These are phyloP conservation scores for Hevea brasiliensis DNA, from an alignment of 345 rosid genomes.

Conservation along the genomic window DNA sequence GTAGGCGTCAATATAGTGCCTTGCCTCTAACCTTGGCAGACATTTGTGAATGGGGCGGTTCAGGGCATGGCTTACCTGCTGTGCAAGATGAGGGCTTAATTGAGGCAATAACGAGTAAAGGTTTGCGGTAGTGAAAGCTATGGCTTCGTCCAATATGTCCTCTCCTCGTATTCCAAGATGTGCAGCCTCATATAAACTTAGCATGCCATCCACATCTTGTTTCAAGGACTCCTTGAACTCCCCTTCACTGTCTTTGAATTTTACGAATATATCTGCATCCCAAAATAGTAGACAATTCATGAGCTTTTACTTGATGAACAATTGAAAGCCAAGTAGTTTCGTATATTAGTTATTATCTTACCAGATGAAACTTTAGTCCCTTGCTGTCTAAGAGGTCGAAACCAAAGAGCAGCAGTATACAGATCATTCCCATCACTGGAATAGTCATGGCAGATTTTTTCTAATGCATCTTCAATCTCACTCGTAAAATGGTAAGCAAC, in stretches of 20 bases:
- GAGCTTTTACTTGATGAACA: no score
- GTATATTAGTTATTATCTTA: neutral
- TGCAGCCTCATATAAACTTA: no score
- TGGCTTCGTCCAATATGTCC: constrained; percentile 12
- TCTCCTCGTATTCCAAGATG: neutral
- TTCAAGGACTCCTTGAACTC: constrained; percentile 6
- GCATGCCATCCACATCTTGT: neutral
- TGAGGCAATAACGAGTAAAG: neutral
- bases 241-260: constrained; percentile 8
- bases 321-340: no score
- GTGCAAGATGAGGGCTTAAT: neutral
- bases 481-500: constrained; percentile 11
- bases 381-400: constrained; percentile 19
- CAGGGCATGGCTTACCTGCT: constrained; percentile 15
- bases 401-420: neutral
- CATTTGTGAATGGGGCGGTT: constrained; percentile 15
- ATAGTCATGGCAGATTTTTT: neutral
- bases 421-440: neutral
- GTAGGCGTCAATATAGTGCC: constrained; percentile 1
- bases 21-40: constrained; percentile 10
- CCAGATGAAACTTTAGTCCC: constrained; percentile 9
- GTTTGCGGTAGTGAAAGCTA: constrained; percentile 5
- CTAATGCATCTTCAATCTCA: neutral
- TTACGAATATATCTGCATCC: constrained; percentile 2
- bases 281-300: no score